These are phyloP conservation scores for Dactylonectria macrodidyma DNA, from an alignment of 2,329 filamentous ascomycete species.

Conservation along the genomic window DNA sequence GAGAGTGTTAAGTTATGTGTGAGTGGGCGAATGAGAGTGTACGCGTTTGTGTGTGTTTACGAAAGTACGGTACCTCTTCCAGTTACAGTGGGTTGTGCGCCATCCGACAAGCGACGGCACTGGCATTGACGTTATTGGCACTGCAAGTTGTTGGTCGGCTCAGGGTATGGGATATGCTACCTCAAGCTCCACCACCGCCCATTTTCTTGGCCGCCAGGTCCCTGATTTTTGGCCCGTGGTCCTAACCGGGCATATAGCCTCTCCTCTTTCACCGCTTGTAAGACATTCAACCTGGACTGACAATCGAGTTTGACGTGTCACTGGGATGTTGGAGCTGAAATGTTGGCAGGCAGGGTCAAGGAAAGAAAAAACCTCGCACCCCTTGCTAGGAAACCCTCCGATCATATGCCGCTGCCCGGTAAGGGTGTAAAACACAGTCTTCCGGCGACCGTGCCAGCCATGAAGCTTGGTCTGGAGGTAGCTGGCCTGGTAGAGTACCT, in stretches of 20 bases:
- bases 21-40: neutral
- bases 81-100: neutral
- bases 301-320: slow-evolving; percentile 17
- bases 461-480: slow-evolving; percentile 5
- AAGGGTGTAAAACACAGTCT: slow-evolving; percentile 7
- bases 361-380: slow-evolving; percentile 13
- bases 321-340: slow-evolving; percentile 6
- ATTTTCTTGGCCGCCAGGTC: neutral
- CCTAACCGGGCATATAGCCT: slow-evolving; percentile 4
- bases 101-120: slow-evolving; percentile 7
- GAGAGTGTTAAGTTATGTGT: neutral
- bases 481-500: slow-evolving; percentile 18
- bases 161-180: slow-evolving; percentile 13
- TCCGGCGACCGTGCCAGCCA: neutral
- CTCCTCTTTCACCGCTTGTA: slow-evolving; percentile 21
- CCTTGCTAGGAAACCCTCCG: slow-evolving; percentile 19
- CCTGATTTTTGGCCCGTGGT: slow-evolving; percentile 9
- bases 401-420: slow-evolving; percentile 19
- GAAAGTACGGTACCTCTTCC: neutral
- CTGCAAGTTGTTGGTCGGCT: slow-evolving; percentile 18
- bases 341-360: neutral
- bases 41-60: neutral
- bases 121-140: slow-evolving; percentile 21
- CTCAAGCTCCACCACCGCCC: slow-evolving; percentile 6
- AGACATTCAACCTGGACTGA: slow-evolving; percentile 6